Percentiles rank a stretch among this genome's conserved stretches.
Conservation (phyloP, 192 early-diverging fungal genomes). For the Jimgerdemannia flammicorona region DNA sequence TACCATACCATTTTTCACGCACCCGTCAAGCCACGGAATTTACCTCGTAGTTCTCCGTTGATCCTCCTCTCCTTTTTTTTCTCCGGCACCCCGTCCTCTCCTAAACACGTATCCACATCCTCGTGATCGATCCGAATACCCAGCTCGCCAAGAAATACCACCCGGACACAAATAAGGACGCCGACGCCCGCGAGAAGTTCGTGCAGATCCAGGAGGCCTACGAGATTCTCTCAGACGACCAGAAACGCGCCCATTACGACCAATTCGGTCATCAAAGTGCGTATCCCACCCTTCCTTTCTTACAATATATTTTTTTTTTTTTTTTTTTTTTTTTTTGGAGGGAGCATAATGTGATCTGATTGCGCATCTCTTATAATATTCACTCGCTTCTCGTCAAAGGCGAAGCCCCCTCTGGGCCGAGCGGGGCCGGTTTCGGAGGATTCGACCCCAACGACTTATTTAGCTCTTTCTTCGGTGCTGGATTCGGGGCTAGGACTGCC, state of each 20-base stretch:
- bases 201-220: constrained; percentile 97
- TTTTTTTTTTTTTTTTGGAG: no score
- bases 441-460: constrained; percentile 47
- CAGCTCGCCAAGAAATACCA: constrained; percentile 96
- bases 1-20: no score
- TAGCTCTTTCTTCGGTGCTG: constrained; percentile 29
- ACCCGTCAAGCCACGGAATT: background rate
- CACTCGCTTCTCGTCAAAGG: no score
- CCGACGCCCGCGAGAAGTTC: constrained; percentile 92
- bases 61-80: background rate
- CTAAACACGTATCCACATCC: background rate
- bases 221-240: constrained; percentile 89
- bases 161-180: constrained; percentile 95
- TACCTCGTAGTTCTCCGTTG: background rate
- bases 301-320: no score
- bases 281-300: no score
- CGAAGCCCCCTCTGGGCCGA: background rate
- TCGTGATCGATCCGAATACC: constrained; percentile 3
- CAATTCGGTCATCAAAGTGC: constrained; percentile 64
- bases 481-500: constrained; percentile 32
- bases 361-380: no score
- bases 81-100: background rate
- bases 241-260: constrained; percentile 90
- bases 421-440: constrained; percentile 54
- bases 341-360: background rate